phyloP scores from a whole-genome alignment of 2,329 filamentous ascomycete genomes.

The Penicillium griseofulvum region DNA sequence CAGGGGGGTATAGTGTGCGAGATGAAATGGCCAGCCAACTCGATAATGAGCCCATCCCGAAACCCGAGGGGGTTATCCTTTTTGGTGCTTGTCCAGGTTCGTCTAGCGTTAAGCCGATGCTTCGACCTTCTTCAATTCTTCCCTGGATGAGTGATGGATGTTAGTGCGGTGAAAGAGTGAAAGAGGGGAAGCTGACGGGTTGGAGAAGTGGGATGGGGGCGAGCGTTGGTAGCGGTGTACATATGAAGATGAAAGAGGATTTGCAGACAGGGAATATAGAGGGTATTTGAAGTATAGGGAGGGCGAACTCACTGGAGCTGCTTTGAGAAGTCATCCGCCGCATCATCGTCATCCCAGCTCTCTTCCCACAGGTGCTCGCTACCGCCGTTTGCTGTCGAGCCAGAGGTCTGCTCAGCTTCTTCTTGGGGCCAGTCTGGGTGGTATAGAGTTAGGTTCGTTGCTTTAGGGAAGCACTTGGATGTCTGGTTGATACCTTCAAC shows the following conservation, averaged over 20 bases:
- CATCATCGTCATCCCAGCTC: constrained; percentile 99
- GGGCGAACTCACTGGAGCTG: constrained; percentile 74
- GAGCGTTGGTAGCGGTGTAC: neutral
- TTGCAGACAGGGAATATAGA: no score
- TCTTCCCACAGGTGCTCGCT: constrained; percentile 95
- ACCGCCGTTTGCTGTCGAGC: constrained; percentile 47
- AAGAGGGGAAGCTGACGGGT: neutral
- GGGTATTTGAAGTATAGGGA: neutral
- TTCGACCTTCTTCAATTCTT: constrained; percentile 94
- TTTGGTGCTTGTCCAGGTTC: constrained; percentile 11
- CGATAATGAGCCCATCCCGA: constrained; percentile 4
- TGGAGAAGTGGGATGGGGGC: neutral
- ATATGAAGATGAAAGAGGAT: neutral
- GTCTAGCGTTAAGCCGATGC: constrained; percentile 58
- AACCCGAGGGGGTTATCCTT: neutral
- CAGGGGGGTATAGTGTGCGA: constrained; percentile 10
- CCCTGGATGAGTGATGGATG: constrained; percentile 21
- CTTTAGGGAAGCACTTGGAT: neutral
- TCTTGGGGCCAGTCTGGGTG: constrained; percentile 83
- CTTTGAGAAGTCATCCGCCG: constrained; percentile 90
- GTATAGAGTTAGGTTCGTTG: constrained; percentile 1
- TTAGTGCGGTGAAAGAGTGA: constrained; percentile 3
- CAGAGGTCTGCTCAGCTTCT: constrained; percentile 70
- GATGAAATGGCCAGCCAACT: constrained; percentile 10
- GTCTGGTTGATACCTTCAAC: constrained; percentile 69